phyloP scores from a whole-genome alignment of 495 filamentous ascomycete species.

The Viridothelium virens region DNA sequence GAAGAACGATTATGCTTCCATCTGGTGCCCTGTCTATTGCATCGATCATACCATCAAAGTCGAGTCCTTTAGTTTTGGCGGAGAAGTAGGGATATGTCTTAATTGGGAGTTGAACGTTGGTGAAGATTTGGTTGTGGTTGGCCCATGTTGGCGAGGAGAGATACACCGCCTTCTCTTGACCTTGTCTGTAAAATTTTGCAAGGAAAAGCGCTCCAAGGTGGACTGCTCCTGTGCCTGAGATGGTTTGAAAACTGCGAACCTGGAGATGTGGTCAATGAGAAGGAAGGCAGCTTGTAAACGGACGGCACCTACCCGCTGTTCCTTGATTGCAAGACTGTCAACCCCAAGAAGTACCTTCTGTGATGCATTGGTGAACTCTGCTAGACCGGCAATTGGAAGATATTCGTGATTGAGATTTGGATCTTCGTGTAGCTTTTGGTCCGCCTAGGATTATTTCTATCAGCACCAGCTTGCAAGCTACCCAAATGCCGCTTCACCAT shows the following conservation, averaged over 20 bases:
- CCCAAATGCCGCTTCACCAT: slow-evolving; percentile 21
- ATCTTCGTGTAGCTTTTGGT: slow-evolving; percentile 76
- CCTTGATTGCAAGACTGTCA: slow-evolving; percentile 69
- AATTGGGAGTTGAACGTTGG: slow-evolving; percentile 73
- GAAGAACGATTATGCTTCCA: slow-evolving; percentile 80
- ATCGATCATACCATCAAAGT: slow-evolving; percentile 77
- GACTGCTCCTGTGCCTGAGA: slow-evolving; percentile 87
- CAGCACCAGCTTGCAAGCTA: not conserved
- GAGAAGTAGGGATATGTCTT: slow-evolving; percentile 91
- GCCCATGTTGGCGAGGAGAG: slow-evolving; percentile 94
- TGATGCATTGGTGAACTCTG: slow-evolving; percentile 75
- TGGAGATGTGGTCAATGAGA: slow-evolving; percentile 10
- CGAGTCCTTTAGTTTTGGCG: slow-evolving; percentile 75
- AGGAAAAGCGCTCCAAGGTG: slow-evolving; percentile 86
- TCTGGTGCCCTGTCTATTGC: slow-evolving; percentile 60
- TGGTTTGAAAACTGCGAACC: slow-evolving; percentile 46
- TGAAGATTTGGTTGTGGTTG: slow-evolving; percentile 98
- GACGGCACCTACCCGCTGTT: slow-evolving; percentile 57
- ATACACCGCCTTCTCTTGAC: slow-evolving; percentile 61
- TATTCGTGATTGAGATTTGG: slow-evolving; percentile 96
- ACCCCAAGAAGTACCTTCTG: slow-evolving; percentile 81
- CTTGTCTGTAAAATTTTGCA: slow-evolving; percentile 60
- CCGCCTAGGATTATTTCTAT: slow-evolving; percentile 53
- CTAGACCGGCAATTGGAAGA: slow-evolving; percentile 85
- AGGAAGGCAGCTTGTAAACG: not conserved